A percentile compares a stretch with the other conserved stretches of the same genome.
phyloP scores from a whole-genome alignment of 768 basidiomycete species.

The Galerina sulciceps region DNA sequence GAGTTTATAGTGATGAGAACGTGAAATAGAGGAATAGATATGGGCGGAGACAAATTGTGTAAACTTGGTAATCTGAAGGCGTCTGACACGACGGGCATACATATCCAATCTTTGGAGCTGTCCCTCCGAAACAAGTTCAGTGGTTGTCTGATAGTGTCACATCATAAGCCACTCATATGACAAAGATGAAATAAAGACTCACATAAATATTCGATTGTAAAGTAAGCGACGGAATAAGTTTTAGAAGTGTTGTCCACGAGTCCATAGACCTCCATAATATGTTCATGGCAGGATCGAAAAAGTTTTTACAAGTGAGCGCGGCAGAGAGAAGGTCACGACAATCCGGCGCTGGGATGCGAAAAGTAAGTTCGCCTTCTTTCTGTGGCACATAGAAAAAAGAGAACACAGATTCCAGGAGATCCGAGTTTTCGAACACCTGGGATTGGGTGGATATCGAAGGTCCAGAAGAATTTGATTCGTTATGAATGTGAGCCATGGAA shows the following conservation, averaged over 20 bases:
- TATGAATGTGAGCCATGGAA: too few species aligned
- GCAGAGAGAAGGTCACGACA: neutral
- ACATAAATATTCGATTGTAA: neutral
- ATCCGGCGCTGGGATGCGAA: neutral
- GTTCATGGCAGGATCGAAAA: slow-evolving; percentile 10
- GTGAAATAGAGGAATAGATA: neutral
- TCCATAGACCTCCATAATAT: slow-evolving; percentile 8
- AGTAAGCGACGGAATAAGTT: slow-evolving; percentile 1
- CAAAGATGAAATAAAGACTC: neutral
- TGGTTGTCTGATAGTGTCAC: neutral
- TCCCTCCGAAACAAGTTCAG: neutral
- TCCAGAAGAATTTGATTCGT: too few species aligned
- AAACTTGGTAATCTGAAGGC: neutral
- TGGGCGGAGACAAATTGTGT: neutral
- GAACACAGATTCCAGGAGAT: neutral
- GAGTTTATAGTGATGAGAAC: neutral
- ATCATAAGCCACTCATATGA: too few species aligned
- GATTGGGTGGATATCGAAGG: too few species aligned
- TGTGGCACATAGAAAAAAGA: neutral
- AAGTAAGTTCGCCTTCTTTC: neutral
- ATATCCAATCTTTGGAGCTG: neutral
- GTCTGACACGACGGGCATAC: slow-evolving; percentile 1
- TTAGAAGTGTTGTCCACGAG: neutral
- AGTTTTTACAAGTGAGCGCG: slow-evolving; percentile 4
- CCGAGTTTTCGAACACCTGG: neutral